A percentile compares a stretch with the other conserved stretches of the same genome.
These are phyloP conservation scores for Naganishia vaughanmartiniae DNA, from an alignment of 768 basidiomycete species.

Conservation along the genomic window DNA sequence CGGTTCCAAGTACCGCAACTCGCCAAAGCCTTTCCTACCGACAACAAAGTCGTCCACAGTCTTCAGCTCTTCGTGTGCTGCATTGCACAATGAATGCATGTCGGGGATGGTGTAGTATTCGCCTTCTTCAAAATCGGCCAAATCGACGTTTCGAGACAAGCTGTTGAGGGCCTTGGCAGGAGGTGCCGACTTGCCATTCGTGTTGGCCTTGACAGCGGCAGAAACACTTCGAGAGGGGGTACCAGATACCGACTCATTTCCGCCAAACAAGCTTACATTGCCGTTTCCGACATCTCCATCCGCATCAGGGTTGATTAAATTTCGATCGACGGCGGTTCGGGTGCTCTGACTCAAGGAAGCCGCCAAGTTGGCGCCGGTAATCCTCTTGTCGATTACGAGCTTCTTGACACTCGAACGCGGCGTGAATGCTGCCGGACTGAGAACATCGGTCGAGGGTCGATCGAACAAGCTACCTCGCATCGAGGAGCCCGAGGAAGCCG, in stretches of 20 bases:
- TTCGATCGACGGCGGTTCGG: conserved; percentile 37
- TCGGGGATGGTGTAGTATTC: conserved; percentile 89
- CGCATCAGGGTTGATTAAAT: conserved; percentile 34
- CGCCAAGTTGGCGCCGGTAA: conserved; percentile 45
- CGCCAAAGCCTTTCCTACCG: conserved; percentile 86
- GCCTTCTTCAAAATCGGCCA: conserved; percentile 64
- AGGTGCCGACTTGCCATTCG: background rate
- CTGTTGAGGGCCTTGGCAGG: conserved; percentile 18
- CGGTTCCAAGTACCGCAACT: conserved; percentile 74
- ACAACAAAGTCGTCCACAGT: conserved; percentile 75
- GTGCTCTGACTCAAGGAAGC: conserved; percentile 43
- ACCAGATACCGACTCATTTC: conserved; percentile 25
- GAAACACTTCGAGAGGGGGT: conserved; percentile 26
- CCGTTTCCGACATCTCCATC: conserved; percentile 34
- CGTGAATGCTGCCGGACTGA: conserved; percentile 67
- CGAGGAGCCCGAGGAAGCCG: conserved; percentile 32
- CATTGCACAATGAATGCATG: conserved; percentile 66
- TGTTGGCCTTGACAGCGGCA: background rate
- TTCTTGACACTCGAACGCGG: conserved; percentile 85
- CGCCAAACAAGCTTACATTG: conserved; percentile 37
- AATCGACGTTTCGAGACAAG: conserved; percentile 25
- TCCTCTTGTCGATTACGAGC: conserved; percentile 79
- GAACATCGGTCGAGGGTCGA: conserved; percentile 62
- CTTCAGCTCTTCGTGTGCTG: conserved; percentile 70
- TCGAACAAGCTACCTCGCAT: conserved; percentile 33